Base-by-base conservation (phyloP, 345 rosid species). In the Salix koriyanagi region DNA sequence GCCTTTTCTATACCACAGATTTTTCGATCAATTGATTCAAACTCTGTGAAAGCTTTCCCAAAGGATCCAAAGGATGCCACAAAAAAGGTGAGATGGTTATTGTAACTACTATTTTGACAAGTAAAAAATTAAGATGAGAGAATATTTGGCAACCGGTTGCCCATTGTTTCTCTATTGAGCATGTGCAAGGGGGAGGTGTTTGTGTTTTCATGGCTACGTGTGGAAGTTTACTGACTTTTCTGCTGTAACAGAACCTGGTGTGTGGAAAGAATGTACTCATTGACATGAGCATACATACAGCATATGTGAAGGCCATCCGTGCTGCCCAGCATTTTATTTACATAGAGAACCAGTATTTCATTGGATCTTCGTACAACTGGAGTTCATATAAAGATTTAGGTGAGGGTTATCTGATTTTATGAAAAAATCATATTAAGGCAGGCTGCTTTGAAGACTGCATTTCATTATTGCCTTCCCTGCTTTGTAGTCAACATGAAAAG, bases 231-330 rank as follows among this genome's bases (percentile, higher is more conserved):
- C 75, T 32, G 67, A 34, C 72, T 46, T 12, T 76, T 85, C 70
- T 73, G 61, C 76, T 83, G 84, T 76, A 66, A 84, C 91, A 95
- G 98, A 91, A 89, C 71, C 85, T 95, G 82, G 84, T 95, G 37
- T 93, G 96, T 56, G 98, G 98, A 65, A 95, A 95, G 90, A 91
- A 95, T 79, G 90, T 93, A 65, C 91, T 95, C 70, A 95, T 95
- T 62, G 99, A 95, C 87, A 93, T 95, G 99, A 95, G 99, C 93
- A 95, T 95, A 85, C 99, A 93, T 84, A 88, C 96, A 1, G 97
- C 98, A 76, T 95, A 91, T 76, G 97, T 95, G 75, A 91, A 90
- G 82, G 99, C 98, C 78, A 95, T 95, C 71, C 99, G 99, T 83
- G 82, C 96, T 76, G 99, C 99, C 37, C 99, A 95, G 85, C 97